phyloP scores from a whole-genome alignment of 306 rosid species.

The Dryas drummondii region DNA sequence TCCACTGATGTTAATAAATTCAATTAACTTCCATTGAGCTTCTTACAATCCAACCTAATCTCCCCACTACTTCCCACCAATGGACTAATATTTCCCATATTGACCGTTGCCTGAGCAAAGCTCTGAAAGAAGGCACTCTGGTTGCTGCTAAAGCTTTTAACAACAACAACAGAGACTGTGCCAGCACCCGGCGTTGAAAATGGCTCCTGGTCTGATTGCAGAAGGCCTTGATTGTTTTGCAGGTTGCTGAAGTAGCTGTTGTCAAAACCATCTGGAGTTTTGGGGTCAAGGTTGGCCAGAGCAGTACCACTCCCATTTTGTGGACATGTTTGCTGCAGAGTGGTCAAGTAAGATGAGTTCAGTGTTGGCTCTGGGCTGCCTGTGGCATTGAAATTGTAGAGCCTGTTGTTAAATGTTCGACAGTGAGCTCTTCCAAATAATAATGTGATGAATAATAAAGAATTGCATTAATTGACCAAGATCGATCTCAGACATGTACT shows the following conservation, averaged over 20 bases:
- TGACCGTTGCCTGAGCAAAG: slow-evolving; percentile 66
- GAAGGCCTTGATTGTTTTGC: slow-evolving; percentile 44
- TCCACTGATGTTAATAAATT: not conserved
- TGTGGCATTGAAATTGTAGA: slow-evolving; percentile 46
- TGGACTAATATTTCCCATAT: slow-evolving; percentile 70
- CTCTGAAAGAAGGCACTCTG: slow-evolving; percentile 50
- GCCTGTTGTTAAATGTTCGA: slow-evolving; percentile 38
- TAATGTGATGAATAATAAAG: not conserved
- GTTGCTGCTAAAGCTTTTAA: slow-evolving; percentile 49
- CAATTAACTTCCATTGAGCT: slow-evolving; percentile 51
- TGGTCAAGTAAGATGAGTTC: slow-evolving; percentile 44
- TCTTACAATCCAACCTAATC: slow-evolving; percentile 59
- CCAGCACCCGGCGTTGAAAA: slow-evolving; percentile 48
- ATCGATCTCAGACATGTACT: no score
- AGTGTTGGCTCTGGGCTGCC: slow-evolving; percentile 60
- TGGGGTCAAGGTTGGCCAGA: slow-evolving; percentile 48
- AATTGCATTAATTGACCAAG: no score
- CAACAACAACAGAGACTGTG: slow-evolving; percentile 44
- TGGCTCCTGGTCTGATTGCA: slow-evolving; percentile 56
- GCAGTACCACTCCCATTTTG: slow-evolving; percentile 43
- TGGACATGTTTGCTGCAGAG: slow-evolving; percentile 59
- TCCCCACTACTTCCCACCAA: slow-evolving; percentile 57
- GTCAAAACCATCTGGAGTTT: slow-evolving; percentile 46
- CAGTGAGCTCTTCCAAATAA: slow-evolving; percentile 65
- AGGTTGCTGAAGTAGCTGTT: slow-evolving; percentile 56